A percentile compares a stretch with the other conserved stretches of the same genome.
phyloP scores from a whole-genome alignment of 768 basidiomycete genomes.

The Trametes elegans region DNA sequence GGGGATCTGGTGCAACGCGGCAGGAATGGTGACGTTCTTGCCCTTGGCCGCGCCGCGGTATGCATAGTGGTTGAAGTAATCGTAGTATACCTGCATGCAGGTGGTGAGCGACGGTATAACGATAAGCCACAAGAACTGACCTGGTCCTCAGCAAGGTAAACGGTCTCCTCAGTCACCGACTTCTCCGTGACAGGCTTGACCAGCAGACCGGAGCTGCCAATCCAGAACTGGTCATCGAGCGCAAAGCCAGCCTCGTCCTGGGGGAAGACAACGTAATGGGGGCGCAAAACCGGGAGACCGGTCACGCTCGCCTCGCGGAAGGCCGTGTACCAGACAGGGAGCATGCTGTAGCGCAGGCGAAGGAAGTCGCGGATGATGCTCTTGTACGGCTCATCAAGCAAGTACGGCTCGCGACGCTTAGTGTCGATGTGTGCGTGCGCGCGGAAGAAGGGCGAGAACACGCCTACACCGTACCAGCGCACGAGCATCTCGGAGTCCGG shows the following conservation, averaged over 20 bases:
- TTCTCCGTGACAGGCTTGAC: constrained; percentile 86
- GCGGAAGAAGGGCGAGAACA: constrained; percentile 96
- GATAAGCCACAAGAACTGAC: constrained; percentile 36
- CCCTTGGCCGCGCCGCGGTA: constrained; percentile 68
- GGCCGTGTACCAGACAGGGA: constrained; percentile 97
- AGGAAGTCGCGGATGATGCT: constrained; percentile 76
- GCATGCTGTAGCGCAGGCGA: constrained; percentile 77
- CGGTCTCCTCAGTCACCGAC: constrained; percentile 61
- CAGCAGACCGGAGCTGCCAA: constrained; percentile 85
- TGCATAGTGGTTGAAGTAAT: constrained; percentile 76
- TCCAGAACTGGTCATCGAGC: constrained; percentile 92
- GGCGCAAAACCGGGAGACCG: constrained; percentile 83
- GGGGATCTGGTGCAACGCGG: constrained; percentile 78
- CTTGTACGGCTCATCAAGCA: constrained; percentile 88
- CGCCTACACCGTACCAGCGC: constrained; percentile 95
- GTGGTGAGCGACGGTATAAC: not conserved
- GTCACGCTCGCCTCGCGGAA: constrained; percentile 84
- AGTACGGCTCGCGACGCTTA: constrained; percentile 94
- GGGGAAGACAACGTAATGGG: constrained; percentile 96
- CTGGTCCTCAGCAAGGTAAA: constrained; percentile 89
- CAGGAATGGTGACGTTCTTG: constrained; percentile 70
- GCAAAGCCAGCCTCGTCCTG: constrained; percentile 81
- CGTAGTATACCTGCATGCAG: constrained; percentile 76
- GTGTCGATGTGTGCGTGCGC: constrained; percentile 98
- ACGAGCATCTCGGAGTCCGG: constrained; percentile 93